Conservation (phyloP, 495 filamentous ascomycete genomes). For the Neurospora cerealis region DNA sequence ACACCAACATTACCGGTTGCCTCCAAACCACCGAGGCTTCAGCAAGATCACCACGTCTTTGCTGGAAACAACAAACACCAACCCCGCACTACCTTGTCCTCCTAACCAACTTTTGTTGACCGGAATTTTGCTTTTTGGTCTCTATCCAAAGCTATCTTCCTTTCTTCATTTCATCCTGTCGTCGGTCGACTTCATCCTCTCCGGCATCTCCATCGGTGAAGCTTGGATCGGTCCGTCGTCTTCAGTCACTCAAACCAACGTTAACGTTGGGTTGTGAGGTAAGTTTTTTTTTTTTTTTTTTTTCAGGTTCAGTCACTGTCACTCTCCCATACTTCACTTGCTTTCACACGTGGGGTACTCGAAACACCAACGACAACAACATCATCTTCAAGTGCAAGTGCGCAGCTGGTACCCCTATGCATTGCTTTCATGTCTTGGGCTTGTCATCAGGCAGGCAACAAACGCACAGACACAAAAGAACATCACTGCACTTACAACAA, state of each 20-base stretch:
- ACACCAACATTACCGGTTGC: neutral
- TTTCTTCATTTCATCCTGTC: neutral
- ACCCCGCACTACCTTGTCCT: neutral
- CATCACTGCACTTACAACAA: neutral
- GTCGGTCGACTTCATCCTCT: neutral
- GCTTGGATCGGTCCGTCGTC: neutral
- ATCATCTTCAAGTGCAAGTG: neutral
- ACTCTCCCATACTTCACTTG: neutral
- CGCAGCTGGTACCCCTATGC: neutral
- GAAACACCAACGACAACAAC: neutral
- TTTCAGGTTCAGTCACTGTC: neutral
- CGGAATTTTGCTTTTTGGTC: slow-evolving; percentile 10
- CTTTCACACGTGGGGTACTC: neutral
- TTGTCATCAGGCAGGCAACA: neutral
- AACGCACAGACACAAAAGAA: neutral
- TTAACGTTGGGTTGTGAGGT: neutral
- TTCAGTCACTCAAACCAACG: neutral
- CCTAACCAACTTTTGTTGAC: slow-evolving; percentile 2
- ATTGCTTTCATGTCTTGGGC: neutral
- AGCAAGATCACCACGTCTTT: neutral
- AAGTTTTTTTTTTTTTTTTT: neutral
- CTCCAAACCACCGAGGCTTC: neutral
- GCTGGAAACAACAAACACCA: neutral
- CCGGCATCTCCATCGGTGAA: neutral
- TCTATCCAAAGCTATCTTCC: neutral